A percentile compares a stretch with the other conserved stretches of the same genome.
phyloP scores from a whole-genome alignment of 768 basidiomycete genomes.

The Jaapia argillacea region DNA sequence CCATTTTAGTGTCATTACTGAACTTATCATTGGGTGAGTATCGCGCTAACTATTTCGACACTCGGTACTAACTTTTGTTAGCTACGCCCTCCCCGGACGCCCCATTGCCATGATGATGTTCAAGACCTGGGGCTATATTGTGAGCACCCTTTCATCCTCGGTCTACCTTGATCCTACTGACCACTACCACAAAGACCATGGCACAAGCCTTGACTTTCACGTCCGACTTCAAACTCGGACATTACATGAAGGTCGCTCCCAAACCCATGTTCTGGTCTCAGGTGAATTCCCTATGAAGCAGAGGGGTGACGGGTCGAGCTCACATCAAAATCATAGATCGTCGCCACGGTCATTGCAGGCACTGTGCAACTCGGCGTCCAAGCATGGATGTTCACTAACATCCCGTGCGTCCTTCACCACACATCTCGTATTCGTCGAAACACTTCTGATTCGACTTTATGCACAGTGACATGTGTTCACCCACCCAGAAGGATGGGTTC shows the following conservation, averaged over 20 bases:
- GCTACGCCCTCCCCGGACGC: constrained; percentile 44
- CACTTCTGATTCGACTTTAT: constrained; percentile 5
- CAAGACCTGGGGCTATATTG: constrained; percentile 61
- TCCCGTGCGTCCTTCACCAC: constrained; percentile 29
- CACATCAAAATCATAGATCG: constrained; percentile 12
- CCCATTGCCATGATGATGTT: constrained; percentile 77
- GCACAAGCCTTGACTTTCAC: constrained; percentile 58
- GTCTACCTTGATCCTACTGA: not conserved
- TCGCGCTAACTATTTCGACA: constrained; percentile 52
- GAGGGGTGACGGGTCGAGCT: constrained; percentile 8
- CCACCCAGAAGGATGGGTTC: constrained; percentile 36
- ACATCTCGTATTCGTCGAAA: constrained; percentile 19
- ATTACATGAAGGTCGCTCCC: constrained; percentile 62
- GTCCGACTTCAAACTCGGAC: constrained; percentile 68
- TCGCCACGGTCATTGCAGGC: constrained; percentile 39
- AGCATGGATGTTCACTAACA: constrained; percentile 44
- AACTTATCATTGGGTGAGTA: constrained; percentile 69
- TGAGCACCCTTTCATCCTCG: constrained; percentile 20
- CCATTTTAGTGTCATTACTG: constrained; percentile 65
- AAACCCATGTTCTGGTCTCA: constrained; percentile 51
- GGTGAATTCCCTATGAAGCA: constrained; percentile 12
- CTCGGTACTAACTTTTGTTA: no score
- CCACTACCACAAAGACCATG: constrained; percentile 10
- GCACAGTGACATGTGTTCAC: constrained; percentile 35
- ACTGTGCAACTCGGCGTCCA: constrained; percentile 62